A percentile compares a stretch with the other conserved stretches of the same genome.
Conservation (phyloP, 805 yeast genomes). For the Myxozyma vanderwaltii region DNA sequence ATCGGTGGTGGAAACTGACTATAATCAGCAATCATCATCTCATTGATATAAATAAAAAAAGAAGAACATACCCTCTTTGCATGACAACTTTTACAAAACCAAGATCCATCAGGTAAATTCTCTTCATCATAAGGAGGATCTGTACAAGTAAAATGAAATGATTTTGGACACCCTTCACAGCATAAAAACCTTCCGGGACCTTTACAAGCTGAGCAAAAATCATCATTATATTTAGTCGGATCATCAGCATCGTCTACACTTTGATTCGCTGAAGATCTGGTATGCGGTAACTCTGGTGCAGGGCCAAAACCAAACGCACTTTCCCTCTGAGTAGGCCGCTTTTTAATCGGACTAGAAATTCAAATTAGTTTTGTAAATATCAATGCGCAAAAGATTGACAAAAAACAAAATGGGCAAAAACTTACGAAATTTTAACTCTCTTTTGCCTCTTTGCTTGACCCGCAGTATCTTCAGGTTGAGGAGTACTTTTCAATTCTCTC, state of each 20-base stretch:
- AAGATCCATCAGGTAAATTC: constrained; percentile 77
- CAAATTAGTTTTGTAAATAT: neutral
- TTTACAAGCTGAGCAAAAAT: constrained; percentile 88
- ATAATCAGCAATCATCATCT: neutral
- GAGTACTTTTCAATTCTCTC: constrained; percentile 10
- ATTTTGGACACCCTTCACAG: constrained; percentile 89
- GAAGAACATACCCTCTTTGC: constrained; percentile 43
- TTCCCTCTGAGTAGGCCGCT: constrained; percentile 39
- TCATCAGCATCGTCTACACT: constrained; percentile 39
- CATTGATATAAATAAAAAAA: neutral
- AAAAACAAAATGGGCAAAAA: no score
- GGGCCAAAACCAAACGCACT: constrained; percentile 51
- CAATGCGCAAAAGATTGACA: no score
- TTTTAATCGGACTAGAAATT: constrained; percentile 29
- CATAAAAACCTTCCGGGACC: constrained; percentile 87
- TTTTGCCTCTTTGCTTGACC: constrained; percentile 19
- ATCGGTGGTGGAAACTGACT: constrained; percentile 43
- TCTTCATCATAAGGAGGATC: constrained; percentile 84
- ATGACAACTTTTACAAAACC: constrained; percentile 83
- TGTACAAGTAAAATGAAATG: constrained; percentile 89
- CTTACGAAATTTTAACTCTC: constrained; percentile 30
- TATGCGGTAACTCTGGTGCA: constrained; percentile 41
- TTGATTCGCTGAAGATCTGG: constrained; percentile 38
- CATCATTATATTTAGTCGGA: constrained; percentile 63
- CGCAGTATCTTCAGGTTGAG: constrained; percentile 28